Conservation (phyloP, 2,329 filamentous ascomycete species). For the Fusarium sp. region DNA sequence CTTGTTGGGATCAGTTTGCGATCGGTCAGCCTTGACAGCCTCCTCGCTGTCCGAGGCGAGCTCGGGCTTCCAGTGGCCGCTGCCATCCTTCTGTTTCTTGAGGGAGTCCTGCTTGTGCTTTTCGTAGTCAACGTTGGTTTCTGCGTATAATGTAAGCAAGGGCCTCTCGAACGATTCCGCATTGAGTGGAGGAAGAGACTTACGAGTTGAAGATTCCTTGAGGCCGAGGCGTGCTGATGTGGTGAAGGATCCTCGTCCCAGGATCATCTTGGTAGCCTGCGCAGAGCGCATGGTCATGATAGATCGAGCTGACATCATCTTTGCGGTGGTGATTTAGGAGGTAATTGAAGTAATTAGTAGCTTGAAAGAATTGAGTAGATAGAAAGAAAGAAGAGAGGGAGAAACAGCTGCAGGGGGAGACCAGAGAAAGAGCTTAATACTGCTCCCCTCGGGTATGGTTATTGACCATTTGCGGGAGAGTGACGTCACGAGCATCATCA, state of each 20-base stretch:
- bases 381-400: neutral
- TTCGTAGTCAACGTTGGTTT: slow-evolving; percentile 58
- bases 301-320: slow-evolving; percentile 42
- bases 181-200: slow-evolving; percentile 18
- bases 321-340: neutral
- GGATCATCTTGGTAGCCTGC: slow-evolving; percentile 33
- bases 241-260: slow-evolving; percentile 43
- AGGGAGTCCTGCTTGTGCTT: slow-evolving; percentile 71
- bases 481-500: slow-evolving; percentile 42
- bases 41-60: slow-evolving; percentile 84
- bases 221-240: slow-evolving; percentile 47
- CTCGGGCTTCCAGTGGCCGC: slow-evolving; percentile 80
- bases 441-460: slow-evolving; percentile 1
- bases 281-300: slow-evolving; percentile 43
- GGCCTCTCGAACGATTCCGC: neutral
- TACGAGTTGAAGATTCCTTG: slow-evolving; percentile 54
- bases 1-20: slow-evolving; percentile 46
- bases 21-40: slow-evolving; percentile 75
- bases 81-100: slow-evolving; percentile 74
- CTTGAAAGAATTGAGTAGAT: neutral
- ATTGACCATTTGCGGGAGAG: slow-evolving; percentile 27
- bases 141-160: slow-evolving; percentile 32
- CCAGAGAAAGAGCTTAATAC: slow-evolving; percentile 33
- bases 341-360: neutral
- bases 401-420: neutral